A percentile compares a stretch with the other conserved stretches of the same genome.
Conservation (phyloP, 164 flowering plant species). For the Houttuynia cordata region DNA sequence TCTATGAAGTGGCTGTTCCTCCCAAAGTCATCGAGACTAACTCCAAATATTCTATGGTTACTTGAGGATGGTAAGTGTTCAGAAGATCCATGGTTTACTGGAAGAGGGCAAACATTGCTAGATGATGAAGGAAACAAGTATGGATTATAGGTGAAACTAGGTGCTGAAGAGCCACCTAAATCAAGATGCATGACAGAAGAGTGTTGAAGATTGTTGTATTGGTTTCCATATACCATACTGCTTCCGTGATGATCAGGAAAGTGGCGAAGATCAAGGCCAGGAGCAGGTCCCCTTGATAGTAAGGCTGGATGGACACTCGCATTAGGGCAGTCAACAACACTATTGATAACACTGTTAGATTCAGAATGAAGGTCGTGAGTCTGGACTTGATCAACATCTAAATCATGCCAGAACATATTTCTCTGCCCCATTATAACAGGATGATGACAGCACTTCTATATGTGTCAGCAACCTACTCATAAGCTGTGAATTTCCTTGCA, state of each 20-base stretch:
- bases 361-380: slow-evolving; percentile 34
- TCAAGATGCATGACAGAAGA: slow-evolving; percentile 21
- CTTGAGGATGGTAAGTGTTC: slow-evolving; percentile 43
- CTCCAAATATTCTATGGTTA: slow-evolving; percentile 28
- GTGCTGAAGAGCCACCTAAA: slow-evolving; percentile 23
- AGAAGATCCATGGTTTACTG: slow-evolving; percentile 29
- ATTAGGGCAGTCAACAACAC: slow-evolving; percentile 24
- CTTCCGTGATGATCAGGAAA: slow-evolving; percentile 37
- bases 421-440: slow-evolving; percentile 41
- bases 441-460: too few species aligned
- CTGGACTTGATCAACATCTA: slow-evolving; percentile 35
- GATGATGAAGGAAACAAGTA: slow-evolving; percentile 35
- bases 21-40: slow-evolving; percentile 35
- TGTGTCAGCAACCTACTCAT: too few species aligned
- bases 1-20: slow-evolving; percentile 38
- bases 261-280: slow-evolving; percentile 27
- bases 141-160: slow-evolving; percentile 26
- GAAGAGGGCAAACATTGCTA: slow-evolving; percentile 13
- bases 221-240: slow-evolving; percentile 37
- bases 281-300: slow-evolving; percentile 31
- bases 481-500: too few species aligned
- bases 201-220: slow-evolving; percentile 31
- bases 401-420: slow-evolving; percentile 37
- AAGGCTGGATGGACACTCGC: slow-evolving; percentile 28
- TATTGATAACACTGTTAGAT: slow-evolving; percentile 32